Percentiles rank a stretch among this genome's conserved stretches.
These are phyloP conservation scores for Roridomyces roridus DNA, from an alignment of 768 basidiomycete genomes.

Conservation along the genomic window DNA sequence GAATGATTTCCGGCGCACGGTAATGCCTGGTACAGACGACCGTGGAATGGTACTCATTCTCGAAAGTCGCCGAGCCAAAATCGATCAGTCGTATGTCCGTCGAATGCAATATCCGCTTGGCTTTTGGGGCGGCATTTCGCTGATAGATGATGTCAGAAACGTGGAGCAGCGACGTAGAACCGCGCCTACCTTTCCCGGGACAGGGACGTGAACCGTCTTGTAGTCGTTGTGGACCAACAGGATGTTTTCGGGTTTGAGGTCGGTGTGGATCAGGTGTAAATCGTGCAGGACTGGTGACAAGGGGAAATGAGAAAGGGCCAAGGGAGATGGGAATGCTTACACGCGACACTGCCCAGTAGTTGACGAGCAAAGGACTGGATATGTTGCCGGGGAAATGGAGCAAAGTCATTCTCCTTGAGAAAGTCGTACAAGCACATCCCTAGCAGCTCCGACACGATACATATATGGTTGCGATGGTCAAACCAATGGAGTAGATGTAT, in stretches of 20 bases:
- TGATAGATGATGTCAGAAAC: conserved; percentile 33
- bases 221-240: conserved; percentile 88
- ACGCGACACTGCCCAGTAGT: conserved; percentile 90
- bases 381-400: conserved; percentile 94
- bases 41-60: conserved; percentile 97
- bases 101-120: conserved; percentile 80
- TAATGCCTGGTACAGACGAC: conserved; percentile 99
- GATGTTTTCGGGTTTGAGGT: conserved; percentile 99
- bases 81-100: conserved; percentile 97
- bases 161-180: conserved; percentile 3
- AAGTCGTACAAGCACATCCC: conserved; percentile 99
- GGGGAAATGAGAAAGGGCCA: conserved; percentile 19
- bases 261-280: conserved; percentile 92
- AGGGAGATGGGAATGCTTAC: conserved; percentile 55
- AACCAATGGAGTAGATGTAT: conserved; percentile 95
- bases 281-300: conserved; percentile 80
- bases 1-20: conserved; percentile 97
- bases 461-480: conserved; percentile 97
- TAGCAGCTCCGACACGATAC: conserved; percentile 92
- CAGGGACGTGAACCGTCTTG: conserved; percentile 61
- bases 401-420: conserved; percentile 96
- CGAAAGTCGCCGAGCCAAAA: conserved; percentile 98
- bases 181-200: conserved; percentile 68
- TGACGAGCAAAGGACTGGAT: conserved; percentile 96
- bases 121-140: conserved; percentile 70